Percentiles rank a stretch among this genome's conserved stretches.
phyloP scores from a whole-genome alignment of 75 land plant genomes.

The Pinus taeda region DNA sequence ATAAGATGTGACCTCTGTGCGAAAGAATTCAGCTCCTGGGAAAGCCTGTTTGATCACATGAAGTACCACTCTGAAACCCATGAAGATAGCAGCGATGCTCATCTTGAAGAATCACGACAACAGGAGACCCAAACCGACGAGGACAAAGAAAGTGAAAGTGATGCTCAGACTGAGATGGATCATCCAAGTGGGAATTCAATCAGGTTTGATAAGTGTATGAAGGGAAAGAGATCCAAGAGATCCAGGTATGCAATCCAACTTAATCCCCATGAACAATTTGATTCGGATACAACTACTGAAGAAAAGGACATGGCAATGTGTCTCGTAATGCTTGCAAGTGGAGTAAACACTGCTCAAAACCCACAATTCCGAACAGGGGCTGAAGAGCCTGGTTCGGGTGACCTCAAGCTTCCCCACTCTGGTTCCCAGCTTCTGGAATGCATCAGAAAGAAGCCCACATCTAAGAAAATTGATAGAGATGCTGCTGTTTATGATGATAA shows the following conservation, averaged over 20 bases:
- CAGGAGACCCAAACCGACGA: background rate
- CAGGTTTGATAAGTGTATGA: background rate
- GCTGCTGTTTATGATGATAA: background rate
- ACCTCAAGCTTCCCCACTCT: background rate
- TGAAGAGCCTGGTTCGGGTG: background rate
- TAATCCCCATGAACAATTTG: background rate
- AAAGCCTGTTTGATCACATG: background rate
- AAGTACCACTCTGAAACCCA: background rate
- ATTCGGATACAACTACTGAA: background rate
- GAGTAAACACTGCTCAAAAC: slow-evolving; percentile 4
- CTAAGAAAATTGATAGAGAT: background rate
- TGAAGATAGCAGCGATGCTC: background rate
- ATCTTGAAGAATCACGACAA: background rate
- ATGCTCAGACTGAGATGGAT: background rate
- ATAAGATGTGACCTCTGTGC: background rate
- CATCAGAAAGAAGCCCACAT: slow-evolving; percentile 3
- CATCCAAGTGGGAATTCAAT: background rate
- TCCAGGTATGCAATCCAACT: background rate
- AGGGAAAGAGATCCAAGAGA: too few relatives aligned
- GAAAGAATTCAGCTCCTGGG: background rate
- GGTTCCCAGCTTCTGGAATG: background rate
- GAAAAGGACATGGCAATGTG: slow-evolving; percentile 6
- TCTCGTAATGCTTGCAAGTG: slow-evolving; percentile 13
- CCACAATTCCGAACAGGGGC: background rate
- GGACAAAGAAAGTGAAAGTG: slow-evolving; percentile 1